Evolutionary conservation across 208 protist species (phyloP), one percentile per base, ranked within the genome.

Genomic region (Balamuthia mandrillaris): DNA sequence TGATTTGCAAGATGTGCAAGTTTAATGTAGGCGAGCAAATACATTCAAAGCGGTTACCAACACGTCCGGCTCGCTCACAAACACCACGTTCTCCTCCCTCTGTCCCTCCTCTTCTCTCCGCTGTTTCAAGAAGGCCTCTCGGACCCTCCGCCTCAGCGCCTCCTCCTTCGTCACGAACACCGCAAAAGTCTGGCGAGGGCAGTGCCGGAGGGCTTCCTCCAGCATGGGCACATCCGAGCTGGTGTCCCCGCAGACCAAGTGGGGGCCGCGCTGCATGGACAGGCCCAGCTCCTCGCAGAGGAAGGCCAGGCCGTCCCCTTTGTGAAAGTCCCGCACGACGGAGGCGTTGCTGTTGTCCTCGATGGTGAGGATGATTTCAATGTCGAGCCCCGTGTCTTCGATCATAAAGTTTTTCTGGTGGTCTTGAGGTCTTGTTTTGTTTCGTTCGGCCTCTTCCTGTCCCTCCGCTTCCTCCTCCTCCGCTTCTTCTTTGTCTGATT

Each of bases 211-310:
- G 14, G 58, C 77, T 16, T 75, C 65, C 16, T 52, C 14, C 72
- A 84, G 63, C 77, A 84, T 84, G 21, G 77, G 77, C 16, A 84
- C 66, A 27, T 84, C 77, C 54, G 35, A 21, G 14, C 63, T 83
- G 21, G 77, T 84, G 77, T 84, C 77, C 16, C 77, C 77, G 31
- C 35, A 74, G 21, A 84, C 31, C 21, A 84, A 52, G 27, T 84
- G 31, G 27, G 54, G 58, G 16, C 77, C 77, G 18, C 18, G 33
- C 21, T 81, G 24, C 66, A 84, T 21, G 18, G 18, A 49, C n/a
- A 84, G 29, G 29, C 82, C 82, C n/a, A 84, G 54, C 29, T 81
- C 18, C 12, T 12, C 77, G 54, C 35, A 18, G 16, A 84, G 77
- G 35, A 21, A 84, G 24, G 18, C 31, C 16, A 84, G 77, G 16